These are phyloP conservation scores for Takashimella tepidaria DNA, from an alignment of 1,284 basidiomycete genomes.

Conservation along the genomic window DNA sequence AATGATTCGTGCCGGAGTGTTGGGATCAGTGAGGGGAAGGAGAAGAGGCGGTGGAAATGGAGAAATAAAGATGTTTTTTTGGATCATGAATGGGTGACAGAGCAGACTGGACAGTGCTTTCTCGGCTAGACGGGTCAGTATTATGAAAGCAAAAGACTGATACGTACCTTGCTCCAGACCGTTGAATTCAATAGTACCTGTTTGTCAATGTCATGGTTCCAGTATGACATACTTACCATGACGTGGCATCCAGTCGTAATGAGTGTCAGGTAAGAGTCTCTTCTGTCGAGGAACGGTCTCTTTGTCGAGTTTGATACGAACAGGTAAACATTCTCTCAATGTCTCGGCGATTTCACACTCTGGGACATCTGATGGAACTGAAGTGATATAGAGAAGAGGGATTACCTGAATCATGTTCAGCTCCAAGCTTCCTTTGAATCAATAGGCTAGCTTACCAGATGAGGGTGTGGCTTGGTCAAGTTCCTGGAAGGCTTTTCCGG, in stretches of 20 bases:
- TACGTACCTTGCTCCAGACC: constrained; percentile 16
- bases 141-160: background rate
- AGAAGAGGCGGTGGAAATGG: constrained; percentile 60
- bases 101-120: constrained; percentile 78
- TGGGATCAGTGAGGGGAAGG: constrained; percentile 53
- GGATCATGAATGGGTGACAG: constrained; percentile 62
- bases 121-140: constrained; percentile 57
- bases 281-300: constrained; percentile 15
- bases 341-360: constrained; percentile 22
- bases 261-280: constrained; percentile 29
- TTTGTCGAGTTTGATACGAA: constrained; percentile 19
- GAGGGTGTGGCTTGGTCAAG: constrained; percentile 11
- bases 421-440: background rate
- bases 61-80: constrained; percentile 56
- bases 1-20: constrained; percentile 23
- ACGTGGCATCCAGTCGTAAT: constrained; percentile 40
- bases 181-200: constrained; percentile 23
- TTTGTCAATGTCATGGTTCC: background rate
- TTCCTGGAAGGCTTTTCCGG: background rate
- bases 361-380: constrained; percentile 21
- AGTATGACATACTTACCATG: constrained; percentile 27
- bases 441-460: constrained; percentile 8
- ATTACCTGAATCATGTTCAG: background rate
- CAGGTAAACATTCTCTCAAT: constrained; percentile 22
- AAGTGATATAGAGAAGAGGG: constrained; percentile 25